Conservation (phyloP, 176 grass and related monocot species). For the Phragmites australis region DNA sequence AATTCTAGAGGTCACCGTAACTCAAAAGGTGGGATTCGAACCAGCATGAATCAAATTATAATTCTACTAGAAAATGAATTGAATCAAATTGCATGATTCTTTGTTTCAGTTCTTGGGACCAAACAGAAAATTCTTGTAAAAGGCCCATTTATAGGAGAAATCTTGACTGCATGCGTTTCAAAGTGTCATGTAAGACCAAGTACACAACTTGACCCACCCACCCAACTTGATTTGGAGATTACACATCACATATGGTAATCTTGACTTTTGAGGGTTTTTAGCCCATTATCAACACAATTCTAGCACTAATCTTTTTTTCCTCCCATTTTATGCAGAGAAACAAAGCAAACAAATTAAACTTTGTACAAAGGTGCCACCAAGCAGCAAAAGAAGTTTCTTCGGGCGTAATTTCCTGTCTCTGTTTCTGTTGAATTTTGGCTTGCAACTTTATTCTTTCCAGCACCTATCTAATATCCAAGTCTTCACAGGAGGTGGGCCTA, state of each 20-base stretch:
- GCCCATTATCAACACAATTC: neutral
- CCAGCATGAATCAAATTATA: neutral
- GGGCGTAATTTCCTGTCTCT: conserved; percentile 36
- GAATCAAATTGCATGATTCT: neutral
- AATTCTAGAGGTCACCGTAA: neutral
- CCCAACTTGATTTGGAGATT: neutral
- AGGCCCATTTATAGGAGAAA: neutral
- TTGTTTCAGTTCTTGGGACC: neutral
- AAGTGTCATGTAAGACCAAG: too few species aligned
- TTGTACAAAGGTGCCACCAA: conserved; percentile 53
- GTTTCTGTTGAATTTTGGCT: neutral
- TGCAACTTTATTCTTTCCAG: neutral
- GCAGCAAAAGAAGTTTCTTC: conserved; percentile 56
- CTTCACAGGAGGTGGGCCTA: conserved; percentile 47
- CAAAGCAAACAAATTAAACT: conserved; percentile 62
- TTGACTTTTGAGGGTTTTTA: neutral
- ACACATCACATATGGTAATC: neutral
- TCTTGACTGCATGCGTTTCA: neutral
- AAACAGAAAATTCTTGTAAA: neutral
- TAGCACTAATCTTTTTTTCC: neutral
- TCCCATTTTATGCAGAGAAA: conserved; percentile 43
- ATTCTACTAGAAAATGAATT: neutral
- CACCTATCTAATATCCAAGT: neutral
- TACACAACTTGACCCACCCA: neutral
- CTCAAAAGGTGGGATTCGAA: neutral